These are phyloP conservation scores for Galerina sulciceps DNA, from an alignment of 768 basidiomycete genomes.

Conservation along the genomic window DNA sequence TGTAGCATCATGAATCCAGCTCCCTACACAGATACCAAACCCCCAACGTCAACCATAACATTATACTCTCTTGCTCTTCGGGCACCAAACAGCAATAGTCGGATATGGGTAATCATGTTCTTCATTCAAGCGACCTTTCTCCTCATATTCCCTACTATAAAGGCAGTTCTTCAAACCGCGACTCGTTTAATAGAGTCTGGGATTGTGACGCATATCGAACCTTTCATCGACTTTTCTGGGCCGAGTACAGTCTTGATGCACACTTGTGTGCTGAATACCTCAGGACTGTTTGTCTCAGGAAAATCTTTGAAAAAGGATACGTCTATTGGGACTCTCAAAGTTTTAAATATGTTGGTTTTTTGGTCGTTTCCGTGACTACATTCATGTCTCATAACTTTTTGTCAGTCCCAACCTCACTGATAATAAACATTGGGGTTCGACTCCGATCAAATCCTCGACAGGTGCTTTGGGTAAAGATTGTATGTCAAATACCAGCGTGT, in stretches of 20 bases:
- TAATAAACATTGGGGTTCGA: conserved; percentile 53
- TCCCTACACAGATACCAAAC: conserved; percentile 31
- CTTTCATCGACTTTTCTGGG: conserved; percentile 36
- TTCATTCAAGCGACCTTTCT: background rate
- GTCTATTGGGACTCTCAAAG: conserved; percentile 49
- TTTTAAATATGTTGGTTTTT: conserved; percentile 56
- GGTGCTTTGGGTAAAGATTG: conserved; percentile 52
- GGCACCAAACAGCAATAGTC: background rate
- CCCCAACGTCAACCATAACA: conserved; percentile 42
- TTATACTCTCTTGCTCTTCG: conserved; percentile 35
- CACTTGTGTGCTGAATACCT: conserved; percentile 51
- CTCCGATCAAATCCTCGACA: conserved; percentile 46
- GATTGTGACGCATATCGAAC: conserved; percentile 50
- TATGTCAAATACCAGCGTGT: conserved; percentile 32
- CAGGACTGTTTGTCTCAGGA: conserved; percentile 39
- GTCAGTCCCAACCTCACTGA: conserved; percentile 57
- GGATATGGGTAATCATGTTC: conserved; percentile 1
- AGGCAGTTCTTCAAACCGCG: conserved; percentile 37
- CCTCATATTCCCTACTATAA: background rate
- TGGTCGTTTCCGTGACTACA: background rate
- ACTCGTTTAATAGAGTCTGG: conserved; percentile 46
- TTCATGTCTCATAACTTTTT: conserved; percentile 2
- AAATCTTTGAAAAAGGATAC: conserved; percentile 43
- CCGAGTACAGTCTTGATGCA: conserved; percentile 36
- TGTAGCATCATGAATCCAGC: background rate